Conservation (phyloP, 345 rosid species). For the Mercurialis annua region DNA sequence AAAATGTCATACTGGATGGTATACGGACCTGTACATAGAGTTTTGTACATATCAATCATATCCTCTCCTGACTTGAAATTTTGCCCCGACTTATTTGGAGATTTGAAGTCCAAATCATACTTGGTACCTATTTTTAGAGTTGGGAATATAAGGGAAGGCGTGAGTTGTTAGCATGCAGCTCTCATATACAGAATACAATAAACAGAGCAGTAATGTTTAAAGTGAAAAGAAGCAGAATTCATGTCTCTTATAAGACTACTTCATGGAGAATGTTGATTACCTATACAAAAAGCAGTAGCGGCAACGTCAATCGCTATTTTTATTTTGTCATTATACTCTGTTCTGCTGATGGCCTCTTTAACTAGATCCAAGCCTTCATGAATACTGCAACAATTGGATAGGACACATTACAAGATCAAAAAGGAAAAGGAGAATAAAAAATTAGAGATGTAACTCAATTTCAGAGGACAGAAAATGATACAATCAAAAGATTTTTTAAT, state of each 20-base stretch:
- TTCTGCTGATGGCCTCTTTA: slow-evolving; percentile 87
- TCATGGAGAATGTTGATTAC: slow-evolving; percentile 38
- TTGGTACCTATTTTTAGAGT: slow-evolving; percentile 58
- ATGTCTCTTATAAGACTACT: slow-evolving; percentile 6
- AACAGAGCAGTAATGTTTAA: neutral
- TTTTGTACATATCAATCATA: slow-evolving; percentile 87
- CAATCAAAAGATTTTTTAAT: neutral
- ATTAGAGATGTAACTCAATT: neutral
- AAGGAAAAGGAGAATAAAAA: slow-evolving; percentile 1
- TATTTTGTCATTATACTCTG: slow-evolving; percentile 74
- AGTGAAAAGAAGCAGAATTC: neutral
- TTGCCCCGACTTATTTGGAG: slow-evolving; percentile 66
- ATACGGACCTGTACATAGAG: slow-evolving; percentile 69
- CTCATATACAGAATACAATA: neutral
- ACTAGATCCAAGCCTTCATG: slow-evolving; percentile 90
- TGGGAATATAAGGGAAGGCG: neutral
- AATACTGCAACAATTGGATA: slow-evolving; percentile 45
- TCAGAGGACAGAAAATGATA: neutral
- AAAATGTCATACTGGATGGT: slow-evolving; percentile 5
- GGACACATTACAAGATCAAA: neutral
- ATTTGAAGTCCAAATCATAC: slow-evolving; percentile 81
- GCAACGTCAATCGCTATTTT: slow-evolving; percentile 90
- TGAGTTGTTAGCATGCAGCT: slow-evolving; percentile 6
- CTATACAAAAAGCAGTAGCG: slow-evolving; percentile 83
- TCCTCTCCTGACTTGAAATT: slow-evolving; percentile 93